Percentiles rank a stretch among this genome's conserved stretches.
phyloP scores from a whole-genome alignment of 257 asterid genomes.

The Echium plantagineum region DNA sequence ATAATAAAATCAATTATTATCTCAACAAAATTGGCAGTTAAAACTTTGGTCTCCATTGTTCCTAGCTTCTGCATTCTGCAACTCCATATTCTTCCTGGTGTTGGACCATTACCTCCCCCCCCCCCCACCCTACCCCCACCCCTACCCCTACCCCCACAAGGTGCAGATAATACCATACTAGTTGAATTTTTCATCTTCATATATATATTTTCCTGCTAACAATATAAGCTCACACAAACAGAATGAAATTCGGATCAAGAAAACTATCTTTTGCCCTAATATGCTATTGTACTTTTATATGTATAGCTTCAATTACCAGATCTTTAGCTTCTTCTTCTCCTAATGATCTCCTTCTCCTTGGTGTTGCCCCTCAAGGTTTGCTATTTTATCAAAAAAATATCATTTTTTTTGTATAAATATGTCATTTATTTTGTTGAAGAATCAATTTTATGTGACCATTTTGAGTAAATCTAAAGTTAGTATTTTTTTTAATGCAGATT shows the following conservation, averaged over 20 bases:
- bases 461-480: neutral
- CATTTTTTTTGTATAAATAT: neutral
- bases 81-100: too few species aligned
- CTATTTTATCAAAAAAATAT: neutral
- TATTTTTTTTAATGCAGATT: neutral
- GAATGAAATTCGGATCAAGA: slow-evolving; percentile 1
- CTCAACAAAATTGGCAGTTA: too few species aligned
- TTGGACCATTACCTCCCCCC: too few species aligned
- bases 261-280: neutral
- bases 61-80: too few species aligned
- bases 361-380: neutral
- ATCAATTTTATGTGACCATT: neutral
- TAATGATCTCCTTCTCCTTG: neutral
- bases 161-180: too few species aligned
- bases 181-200: too few species aligned
- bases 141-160: too few species aligned
- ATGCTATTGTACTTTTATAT: neutral
- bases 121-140: too few species aligned
- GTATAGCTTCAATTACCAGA: neutral
- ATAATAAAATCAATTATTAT: too few species aligned
- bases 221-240: neutral
- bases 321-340: neutral
- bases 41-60: too few species aligned
- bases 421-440: neutral
- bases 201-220: too few species aligned